phyloP scores from a whole-genome alignment of 2,329 filamentous ascomycete species.

The Hymenoscyphus repandus region DNA sequence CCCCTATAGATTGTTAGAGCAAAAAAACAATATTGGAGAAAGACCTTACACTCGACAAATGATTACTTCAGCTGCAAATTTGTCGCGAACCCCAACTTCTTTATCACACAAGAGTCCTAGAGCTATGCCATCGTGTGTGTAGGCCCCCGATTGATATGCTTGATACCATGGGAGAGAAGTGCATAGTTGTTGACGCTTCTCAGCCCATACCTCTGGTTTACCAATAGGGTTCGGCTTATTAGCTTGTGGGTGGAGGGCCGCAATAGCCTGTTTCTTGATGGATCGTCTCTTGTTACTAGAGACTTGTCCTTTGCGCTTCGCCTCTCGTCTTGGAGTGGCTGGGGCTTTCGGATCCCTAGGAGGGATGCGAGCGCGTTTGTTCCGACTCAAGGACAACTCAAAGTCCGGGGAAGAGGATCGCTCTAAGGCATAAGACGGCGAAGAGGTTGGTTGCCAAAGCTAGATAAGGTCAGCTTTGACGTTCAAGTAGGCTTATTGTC shows the following conservation, averaged over 20 bases:
- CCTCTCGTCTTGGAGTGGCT: too few species aligned
- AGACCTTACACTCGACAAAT: slow-evolving; percentile 55
- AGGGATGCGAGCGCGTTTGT: too few species aligned
- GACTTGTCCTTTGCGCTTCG: too few species aligned
- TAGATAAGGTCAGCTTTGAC: too few species aligned
- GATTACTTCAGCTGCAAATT: slow-evolving; percentile 55
- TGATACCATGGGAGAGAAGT: slow-evolving; percentile 60
- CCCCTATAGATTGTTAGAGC: slow-evolving; percentile 37
- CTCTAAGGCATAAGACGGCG: too few species aligned
- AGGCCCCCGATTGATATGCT: slow-evolving; percentile 53
- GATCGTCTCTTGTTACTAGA: too few species aligned
- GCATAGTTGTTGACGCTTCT: slow-evolving; percentile 53
- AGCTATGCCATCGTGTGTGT: slow-evolving; percentile 45
- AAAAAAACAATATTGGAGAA: background rate
- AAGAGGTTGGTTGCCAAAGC: too few species aligned
- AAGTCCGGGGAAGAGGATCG: too few species aligned
- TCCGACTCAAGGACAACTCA: too few species aligned
- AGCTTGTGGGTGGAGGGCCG: background rate
- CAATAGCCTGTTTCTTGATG: background rate
- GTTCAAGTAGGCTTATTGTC: too few species aligned
- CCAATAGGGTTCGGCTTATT: slow-evolving; percentile 22
- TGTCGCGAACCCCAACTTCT: slow-evolving; percentile 47
- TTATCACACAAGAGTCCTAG: slow-evolving; percentile 56
- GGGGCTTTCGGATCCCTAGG: too few species aligned
- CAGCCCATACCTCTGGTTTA: slow-evolving; percentile 50